Base-by-base conservation (phyloP, 108 stramenopile species). In the Nitzschia palea region DNA sequence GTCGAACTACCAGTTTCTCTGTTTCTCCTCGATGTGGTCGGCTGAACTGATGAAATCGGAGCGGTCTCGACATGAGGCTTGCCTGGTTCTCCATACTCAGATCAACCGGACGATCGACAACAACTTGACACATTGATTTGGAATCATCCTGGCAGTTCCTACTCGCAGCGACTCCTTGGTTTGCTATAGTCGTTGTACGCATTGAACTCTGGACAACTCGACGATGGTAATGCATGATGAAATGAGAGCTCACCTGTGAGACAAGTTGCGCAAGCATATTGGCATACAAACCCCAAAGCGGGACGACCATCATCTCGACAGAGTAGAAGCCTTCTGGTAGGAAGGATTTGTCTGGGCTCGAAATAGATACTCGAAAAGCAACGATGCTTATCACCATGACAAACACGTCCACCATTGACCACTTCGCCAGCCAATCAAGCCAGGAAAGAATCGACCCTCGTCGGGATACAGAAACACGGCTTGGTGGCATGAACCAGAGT, bases 211-310 rank as follows among this genome's bases (percentile, higher is more conserved):
- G 55, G n/a, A 66, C 64, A 51, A 82, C 75, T 33, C 71, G 71
- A 18, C 87, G 79, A 62, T 93, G 91, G 53, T 87, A 93, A 51
- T 88, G 82, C 44, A 90, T 93, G 50, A 93, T 87, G 73, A 87
- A 68, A 55, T 93, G 91, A 35, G 84, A 87, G 47, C 83, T 85
- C 34, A 93, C 73, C 50, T 93, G 91, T 2, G 84, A 81, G 3
- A 90, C 50, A 18, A 93, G 62, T 75, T 90, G 88, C 9, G 91
- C 91, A 37, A 86, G 69, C 83, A 93, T 62, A 54, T 90, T 90
- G 1, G 91, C 84, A 59, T 90, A 93, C 14, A 93, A 50, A 18
- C 91, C 91, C 91, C 91, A 93, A 10, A 85, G 58, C 6, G 91
- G 91, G 10, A 89, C 77, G 0, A 93, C 87, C 62, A 90, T 40